Percentiles rank a stretch among this genome's conserved stretches.
These are phyloP conservation scores for Yamadazyma tumulicola DNA, from an alignment of 805 yeast genomes.

Conservation along the genomic window DNA sequence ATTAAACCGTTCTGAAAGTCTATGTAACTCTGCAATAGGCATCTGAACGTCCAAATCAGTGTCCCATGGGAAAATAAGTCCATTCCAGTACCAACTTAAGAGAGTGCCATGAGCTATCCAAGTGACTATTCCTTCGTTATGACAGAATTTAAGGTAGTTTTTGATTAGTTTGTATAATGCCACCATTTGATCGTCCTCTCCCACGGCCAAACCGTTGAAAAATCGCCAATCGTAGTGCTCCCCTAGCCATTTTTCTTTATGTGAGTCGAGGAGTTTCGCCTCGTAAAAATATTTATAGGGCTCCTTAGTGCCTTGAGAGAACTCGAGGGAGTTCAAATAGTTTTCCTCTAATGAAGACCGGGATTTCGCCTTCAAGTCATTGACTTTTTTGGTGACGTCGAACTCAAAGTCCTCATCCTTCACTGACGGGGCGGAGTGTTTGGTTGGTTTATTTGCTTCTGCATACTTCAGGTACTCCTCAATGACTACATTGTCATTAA, in stretches of 20 bases:
- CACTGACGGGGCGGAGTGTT: background rate
- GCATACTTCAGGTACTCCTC: background rate
- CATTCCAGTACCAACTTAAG: slow-evolving; percentile 64
- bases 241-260: slow-evolving; percentile 19
- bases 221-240: slow-evolving; percentile 41
- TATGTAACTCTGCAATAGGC: slow-evolving; percentile 46
- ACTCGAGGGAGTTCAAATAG: slow-evolving; percentile 17
- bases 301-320: slow-evolving; percentile 9
- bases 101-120: slow-evolving; percentile 70
- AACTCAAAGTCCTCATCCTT: slow-evolving; percentile 19
- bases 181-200: slow-evolving; percentile 32
- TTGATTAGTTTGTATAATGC: slow-evolving; percentile 48
- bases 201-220: slow-evolving; percentile 24
- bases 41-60: slow-evolving; percentile 64
- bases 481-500: background rate
- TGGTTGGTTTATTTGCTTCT: background rate
- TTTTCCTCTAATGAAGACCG: slow-evolving; percentile 14
- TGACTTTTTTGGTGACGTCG: slow-evolving; percentile 16
- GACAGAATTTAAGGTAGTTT: slow-evolving; percentile 49
- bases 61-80: slow-evolving; percentile 64
- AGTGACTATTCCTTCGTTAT: slow-evolving; percentile 43
- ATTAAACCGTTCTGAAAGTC: slow-evolving; percentile 46
- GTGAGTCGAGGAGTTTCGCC: slow-evolving; percentile 19
- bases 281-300: slow-evolving; percentile 34
- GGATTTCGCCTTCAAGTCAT: slow-evolving; percentile 10